phyloP scores from a whole-genome alignment of 2,329 filamentous ascomycete species.

The Colletotrichum karsti region DNA sequence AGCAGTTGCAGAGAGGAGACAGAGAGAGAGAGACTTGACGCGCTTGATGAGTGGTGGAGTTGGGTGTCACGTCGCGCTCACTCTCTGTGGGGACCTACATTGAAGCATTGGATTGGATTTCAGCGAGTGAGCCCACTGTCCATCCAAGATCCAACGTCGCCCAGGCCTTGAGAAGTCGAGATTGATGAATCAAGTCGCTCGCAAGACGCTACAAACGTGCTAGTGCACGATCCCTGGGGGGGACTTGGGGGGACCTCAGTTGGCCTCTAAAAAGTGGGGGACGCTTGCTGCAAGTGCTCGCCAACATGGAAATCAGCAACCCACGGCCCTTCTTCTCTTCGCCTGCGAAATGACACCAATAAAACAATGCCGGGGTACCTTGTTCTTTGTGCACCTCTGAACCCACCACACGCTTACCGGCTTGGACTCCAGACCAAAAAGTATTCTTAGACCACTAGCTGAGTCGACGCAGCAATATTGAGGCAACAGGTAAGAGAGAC shows the following conservation, averaged over 20 bases:
- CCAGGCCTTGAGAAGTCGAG: slow-evolving; percentile 1
- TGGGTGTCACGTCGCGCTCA: not conserved
- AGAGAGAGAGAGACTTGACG: not conserved
- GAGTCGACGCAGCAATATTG: not conserved
- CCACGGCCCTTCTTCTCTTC: slow-evolving; percentile 15
- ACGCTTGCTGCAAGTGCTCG: slow-evolving; percentile 10
- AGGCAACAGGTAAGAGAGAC: not conserved
- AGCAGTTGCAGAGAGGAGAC: not conserved
- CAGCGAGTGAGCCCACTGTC: not conserved
- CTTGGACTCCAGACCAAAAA: not conserved
- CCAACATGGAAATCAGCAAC: not conserved
- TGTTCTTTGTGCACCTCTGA: not conserved
- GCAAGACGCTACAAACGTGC: not conserved
- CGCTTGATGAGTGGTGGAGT: not conserved
- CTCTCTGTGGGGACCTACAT: not conserved
- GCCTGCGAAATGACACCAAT: slow-evolving; percentile 23
- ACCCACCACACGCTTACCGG: not conserved
- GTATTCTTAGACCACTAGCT: not conserved
- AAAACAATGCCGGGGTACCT: slow-evolving; percentile 6
- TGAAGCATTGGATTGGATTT: too few species aligned
- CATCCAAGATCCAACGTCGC: slow-evolving; percentile 14
- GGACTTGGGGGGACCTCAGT: too few species aligned
- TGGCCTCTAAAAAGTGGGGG: slow-evolving; percentile 26
- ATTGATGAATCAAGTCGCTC: slow-evolving; percentile 11
- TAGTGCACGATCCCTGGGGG: slow-evolving; percentile 19